These are phyloP conservation scores for Houttuynia cordata DNA, from an alignment of 164 flowering plant genomes.

Conservation along the genomic window DNA sequence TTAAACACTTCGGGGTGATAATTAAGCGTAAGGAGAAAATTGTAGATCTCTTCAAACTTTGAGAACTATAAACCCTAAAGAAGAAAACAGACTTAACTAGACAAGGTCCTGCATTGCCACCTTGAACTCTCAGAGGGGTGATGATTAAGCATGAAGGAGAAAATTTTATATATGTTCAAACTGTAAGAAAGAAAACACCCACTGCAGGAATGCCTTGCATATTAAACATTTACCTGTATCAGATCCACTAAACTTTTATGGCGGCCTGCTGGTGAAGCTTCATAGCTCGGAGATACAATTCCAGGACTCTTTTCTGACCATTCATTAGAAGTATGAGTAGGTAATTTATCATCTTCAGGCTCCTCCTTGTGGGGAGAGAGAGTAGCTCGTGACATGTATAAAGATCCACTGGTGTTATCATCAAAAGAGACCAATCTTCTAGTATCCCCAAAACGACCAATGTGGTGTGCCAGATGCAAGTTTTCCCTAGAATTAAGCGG, in stretches of 20 bases:
- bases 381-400: conserved; percentile 24
- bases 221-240: conserved; percentile 68
- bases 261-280: conserved; percentile 29
- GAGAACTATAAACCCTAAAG: background rate
- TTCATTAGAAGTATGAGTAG: conserved; percentile 24
- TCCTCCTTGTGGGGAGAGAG: conserved; percentile 80
- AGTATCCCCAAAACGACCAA: conserved; percentile 43
- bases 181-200: too few species aligned
- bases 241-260: conserved; percentile 64
- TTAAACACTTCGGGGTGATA: background rate
- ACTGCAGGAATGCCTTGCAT: background rate
- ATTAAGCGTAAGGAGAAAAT: background rate
- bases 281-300: conserved; percentile 10
- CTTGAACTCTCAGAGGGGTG: too few species aligned
- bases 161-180: too few species aligned
- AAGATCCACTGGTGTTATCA: conserved; percentile 27
- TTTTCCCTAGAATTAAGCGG: conserved; percentile 55
- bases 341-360: conserved; percentile 57
- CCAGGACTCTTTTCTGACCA: conserved; percentile 19
- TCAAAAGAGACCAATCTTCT: conserved; percentile 35
- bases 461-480: conserved; percentile 38
- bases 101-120: too few species aligned
- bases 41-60: background rate
- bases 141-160: too few species aligned
- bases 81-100: too few species aligned